These are phyloP conservation scores for Abelmoschus esculentus DNA, from an alignment of 345 rosid species.

Conservation along the genomic window DNA sequence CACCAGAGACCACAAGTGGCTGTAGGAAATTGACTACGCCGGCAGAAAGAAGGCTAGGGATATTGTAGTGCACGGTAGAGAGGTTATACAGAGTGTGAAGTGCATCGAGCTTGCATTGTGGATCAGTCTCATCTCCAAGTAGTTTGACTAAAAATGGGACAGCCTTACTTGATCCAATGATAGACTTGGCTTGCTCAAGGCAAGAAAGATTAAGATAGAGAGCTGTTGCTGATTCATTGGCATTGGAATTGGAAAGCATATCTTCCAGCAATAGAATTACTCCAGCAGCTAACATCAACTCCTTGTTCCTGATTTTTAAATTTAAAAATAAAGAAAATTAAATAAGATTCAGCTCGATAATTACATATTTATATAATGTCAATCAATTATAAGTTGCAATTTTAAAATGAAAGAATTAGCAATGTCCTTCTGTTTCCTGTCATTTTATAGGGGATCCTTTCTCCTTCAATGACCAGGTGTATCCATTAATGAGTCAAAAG, in stretches of 20 bases:
- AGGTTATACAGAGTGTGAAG: constrained; percentile 84
- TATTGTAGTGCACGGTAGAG: constrained; percentile 56
- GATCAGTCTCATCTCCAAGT: constrained; percentile 48
- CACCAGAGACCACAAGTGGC: constrained; percentile 46
- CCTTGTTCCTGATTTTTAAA: constrained; percentile 59
- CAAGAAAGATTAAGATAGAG: constrained; percentile 87
- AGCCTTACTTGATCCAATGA: constrained; percentile 74
- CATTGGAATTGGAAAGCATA: constrained; percentile 52
- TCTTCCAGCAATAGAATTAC: constrained; percentile 59
- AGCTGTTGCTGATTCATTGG: constrained; percentile 74
- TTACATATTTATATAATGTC: not conserved
- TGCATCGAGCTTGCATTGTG: constrained; percentile 85
- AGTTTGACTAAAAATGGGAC: constrained; percentile 62
- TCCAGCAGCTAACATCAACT: constrained; percentile 66
- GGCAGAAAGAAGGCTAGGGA: constrained; percentile 55
- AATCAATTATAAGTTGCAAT: no score
- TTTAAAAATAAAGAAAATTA: not conserved
- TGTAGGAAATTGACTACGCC: constrained; percentile 59
- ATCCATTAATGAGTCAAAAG: not conserved
- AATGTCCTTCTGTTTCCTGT: not conserved
- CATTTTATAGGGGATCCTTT: not conserved
- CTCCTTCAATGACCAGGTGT: not conserved
- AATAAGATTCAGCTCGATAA: not conserved
- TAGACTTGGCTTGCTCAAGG: constrained; percentile 64
- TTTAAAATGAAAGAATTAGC: not conserved